Base-by-base conservation (phyloP, 306 rosid genomes). In the Mimosa bimucronata region DNA sequence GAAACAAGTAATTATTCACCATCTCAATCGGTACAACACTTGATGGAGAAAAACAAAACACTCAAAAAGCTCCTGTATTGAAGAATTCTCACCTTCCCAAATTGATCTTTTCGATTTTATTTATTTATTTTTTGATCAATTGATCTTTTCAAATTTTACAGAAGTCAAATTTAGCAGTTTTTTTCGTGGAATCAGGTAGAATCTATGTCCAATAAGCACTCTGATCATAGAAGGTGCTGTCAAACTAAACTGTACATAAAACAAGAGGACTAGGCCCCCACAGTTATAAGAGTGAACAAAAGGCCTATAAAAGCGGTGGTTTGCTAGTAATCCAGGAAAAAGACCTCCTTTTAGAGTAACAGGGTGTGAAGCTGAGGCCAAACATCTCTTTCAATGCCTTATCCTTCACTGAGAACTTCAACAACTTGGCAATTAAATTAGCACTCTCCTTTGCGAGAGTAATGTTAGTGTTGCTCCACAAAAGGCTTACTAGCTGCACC, bases 331-430 rank as follows among this genome's bases (percentile, higher is more conserved):
- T 93, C 98, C 98, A 95, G 52, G 87, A 85, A 65, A 73, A 86
- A 37, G 91, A 87, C 81, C 92, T 89, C 9, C 97, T 80, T 50
- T 69, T 85, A 6, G 88, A n/a, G 65, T 80, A 83, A 12, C 88
- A 86, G 37, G 97, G 92, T 6, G 97, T 80, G 81, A 91, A 93
- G 83, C 94, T 93, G 50, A 95, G 94, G 18, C 99, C 99, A 79
- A 93, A 93, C 96, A 93, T 95, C 88, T 92, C 99, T 86, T 91
- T 95, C 12, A 91, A 87, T 57, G 90, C 91, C 76, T 84, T 87
- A n/a, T 94, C 99, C 78, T 85, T 90, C 85, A 91, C 98, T 16
- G 87, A 80, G 48, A 93, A 90, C 82, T 87, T 88, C 23, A 95
- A 90, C 74, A 95, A 82, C 91, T 85, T 91, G 5, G 97, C 99